Base-by-base conservation (phyloP, 768 basidiomycete genomes). In the Leccinum longicurvipes region DNA sequence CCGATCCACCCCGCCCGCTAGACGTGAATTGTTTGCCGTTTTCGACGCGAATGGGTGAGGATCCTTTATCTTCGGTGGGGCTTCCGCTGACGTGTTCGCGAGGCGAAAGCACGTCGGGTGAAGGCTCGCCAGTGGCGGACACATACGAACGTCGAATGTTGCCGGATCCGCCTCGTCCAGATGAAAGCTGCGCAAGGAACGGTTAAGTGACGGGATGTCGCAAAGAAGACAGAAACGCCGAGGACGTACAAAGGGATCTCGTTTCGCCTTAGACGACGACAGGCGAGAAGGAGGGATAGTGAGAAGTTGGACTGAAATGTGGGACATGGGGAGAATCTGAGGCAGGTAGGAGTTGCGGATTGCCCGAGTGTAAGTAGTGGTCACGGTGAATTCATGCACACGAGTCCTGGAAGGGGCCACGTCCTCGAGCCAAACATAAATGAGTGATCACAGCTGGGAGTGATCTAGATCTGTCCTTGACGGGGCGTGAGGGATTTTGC, bases 161-260 rank as follows among this genome's bases (percentile, higher is more conserved):
- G 3, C 68, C 63, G 10, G 59, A 70, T 2, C 63, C 67, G 1
- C 67, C 62, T 42, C 68, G 56, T 10, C 68, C 68, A 2, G 59
- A 62, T 8, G 63, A 60, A 27, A 36, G 21, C 68, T 69, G 48
- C 6, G 9, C 41, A 5, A 14, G 1, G 28, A 10, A 49, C 19
- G 17, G 45, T 62, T 39, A 39, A 39, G n/a, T 39, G n/a, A 39
- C 36, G n/a, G 36, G 19, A 10, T n/a, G 9, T 39, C 36, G 36
- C 24, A 58, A 27, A 42, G n/a, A 47, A n/a, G 17, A 19, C 17
- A 34, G 36, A 6, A 31, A 23, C n/a, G 11, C 1, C 15, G 19
- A 17, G 4, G 17, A 67, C 68, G 45, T 55, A 69, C 68, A 31
- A 54, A 48, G 9, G 59, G 19, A 2, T 55, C 39, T 6, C 50